These are phyloP conservation scores for Beta vulgaris DNA, from an alignment of 148 eudicot species.

Conservation along the genomic window DNA sequence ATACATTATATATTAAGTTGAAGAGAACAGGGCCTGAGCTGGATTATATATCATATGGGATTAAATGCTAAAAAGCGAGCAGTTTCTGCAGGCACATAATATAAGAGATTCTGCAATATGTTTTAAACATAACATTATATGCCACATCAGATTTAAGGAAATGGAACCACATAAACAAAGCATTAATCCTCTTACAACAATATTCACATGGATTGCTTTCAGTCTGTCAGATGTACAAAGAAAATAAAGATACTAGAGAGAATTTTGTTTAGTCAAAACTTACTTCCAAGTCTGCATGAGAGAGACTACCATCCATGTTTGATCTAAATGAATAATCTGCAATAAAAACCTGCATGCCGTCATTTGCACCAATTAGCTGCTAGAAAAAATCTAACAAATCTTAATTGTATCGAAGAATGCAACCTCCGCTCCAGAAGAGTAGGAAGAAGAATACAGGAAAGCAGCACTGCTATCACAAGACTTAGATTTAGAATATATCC, in stretches of 20 bases:
- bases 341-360: constrained; percentile 67
- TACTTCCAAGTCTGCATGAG: constrained; percentile 76
- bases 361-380: constrained; percentile 1
- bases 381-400: background rate
- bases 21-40: too few species aligned
- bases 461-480: background rate
- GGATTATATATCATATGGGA: too few species aligned
- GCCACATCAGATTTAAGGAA: background rate
- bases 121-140: background rate
- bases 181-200: background rate
- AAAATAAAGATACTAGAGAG: background rate
- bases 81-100: background rate
- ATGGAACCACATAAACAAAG: background rate
- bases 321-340: constrained; percentile 80
- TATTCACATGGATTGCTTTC: constrained; percentile 1
- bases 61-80: background rate
- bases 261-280: constrained; percentile 4
- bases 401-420: background rate
- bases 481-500: background rate
- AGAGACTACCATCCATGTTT: constrained; percentile 49
- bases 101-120: background rate
- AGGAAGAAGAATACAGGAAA: background rate
- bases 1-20: too few species aligned
- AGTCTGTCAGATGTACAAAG: background rate
- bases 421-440: background rate